These are phyloP conservation scores for Sugiyamaella novakii DNA, from an alignment of 1,139 yeast species.

Conservation along the genomic window DNA sequence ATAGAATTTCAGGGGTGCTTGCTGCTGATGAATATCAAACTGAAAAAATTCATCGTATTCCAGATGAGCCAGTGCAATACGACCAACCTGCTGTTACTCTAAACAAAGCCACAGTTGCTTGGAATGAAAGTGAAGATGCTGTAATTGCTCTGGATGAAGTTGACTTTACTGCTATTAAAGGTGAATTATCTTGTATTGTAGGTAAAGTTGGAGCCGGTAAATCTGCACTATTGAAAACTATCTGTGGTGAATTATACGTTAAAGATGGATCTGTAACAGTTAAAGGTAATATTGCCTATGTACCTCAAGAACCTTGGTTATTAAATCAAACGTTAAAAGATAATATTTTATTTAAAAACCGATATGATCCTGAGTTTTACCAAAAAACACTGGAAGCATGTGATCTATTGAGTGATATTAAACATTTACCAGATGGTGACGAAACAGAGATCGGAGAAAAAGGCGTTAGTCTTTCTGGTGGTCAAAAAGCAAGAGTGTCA, in stretches of 20 bases:
- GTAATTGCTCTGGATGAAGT: constrained; percentile 55
- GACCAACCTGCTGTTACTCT: constrained; percentile 48
- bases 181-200: constrained; percentile 68
- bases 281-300: constrained; percentile 73
- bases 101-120: constrained; percentile 50
- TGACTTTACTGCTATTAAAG: constrained; percentile 56
- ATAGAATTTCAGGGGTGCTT: constrained; percentile 56
- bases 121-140: constrained; percentile 43
- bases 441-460: constrained; percentile 85
- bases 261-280: constrained; percentile 63
- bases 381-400: constrained; percentile 71
- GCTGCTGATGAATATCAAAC: constrained; percentile 47
- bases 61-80: constrained; percentile 38
- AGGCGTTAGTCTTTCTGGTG: constrained; percentile 86
- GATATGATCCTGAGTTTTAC: constrained; percentile 67
- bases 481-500: constrained; percentile 84
- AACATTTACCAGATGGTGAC: constrained; percentile 77
- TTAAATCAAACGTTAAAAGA: constrained; percentile 73
- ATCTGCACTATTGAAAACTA: constrained; percentile 61
- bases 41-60: constrained; percentile 30
- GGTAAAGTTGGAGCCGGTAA: constrained; percentile 83
- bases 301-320: constrained; percentile 81
- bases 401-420: constrained; percentile 68
- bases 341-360: constrained; percentile 76
- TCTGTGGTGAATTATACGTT: constrained; percentile 60